Base-by-base conservation (phyloP, 1,139 yeast genomes). In the Sugiyamaella castrensis region DNA sequence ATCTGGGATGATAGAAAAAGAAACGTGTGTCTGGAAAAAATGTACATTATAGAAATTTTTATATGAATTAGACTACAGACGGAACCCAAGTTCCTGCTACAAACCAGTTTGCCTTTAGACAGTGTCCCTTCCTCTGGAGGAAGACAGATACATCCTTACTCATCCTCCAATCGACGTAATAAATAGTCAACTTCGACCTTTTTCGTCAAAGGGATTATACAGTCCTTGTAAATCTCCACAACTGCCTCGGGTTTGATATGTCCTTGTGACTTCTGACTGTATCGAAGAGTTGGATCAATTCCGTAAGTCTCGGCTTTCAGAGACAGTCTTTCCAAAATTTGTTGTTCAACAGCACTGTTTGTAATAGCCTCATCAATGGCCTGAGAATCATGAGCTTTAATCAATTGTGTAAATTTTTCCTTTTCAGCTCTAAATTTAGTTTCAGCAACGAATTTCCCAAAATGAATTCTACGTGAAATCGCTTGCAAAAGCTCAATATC, bases 401-500 rank as follows among this genome's bases (percentile, higher is more conserved):
- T 92, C 59, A 89, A 71, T 58, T 76, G 70, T 1, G 79, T 80
- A 70, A 83, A 89, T 47, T 67, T 67, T 46, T 79, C 87, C 39
- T 74, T 77, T 57, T 91, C 95, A 28, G 74, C 70, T 61, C 76
- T 84, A 66, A 81, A 92, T 69, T 92, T 92, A 37, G 96, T 85
- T 66, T 92, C 98, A 5, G 98, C 98, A 5, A 92, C 98, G 72
- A 92, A 92, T 68, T 86, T 87, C 46, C 98, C 98, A 69, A 92
- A 92, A 70, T 92, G 98, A 57, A 92, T 88, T 64, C 98, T 79
- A 61, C 98, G 77, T n/a, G 96, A 86, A 43, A 92, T 71, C 4
- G 96, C 83, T 67, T 91, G 97, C 56, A 92, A 74, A 58, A 87
- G 80, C 57, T 86, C 95, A 52, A 92, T 85, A 64, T 92, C 98